Evolutionary conservation across 2,329 filamentous ascomycete species (phyloP).

Genomic region (Coniochaeta sp.): DNA sequence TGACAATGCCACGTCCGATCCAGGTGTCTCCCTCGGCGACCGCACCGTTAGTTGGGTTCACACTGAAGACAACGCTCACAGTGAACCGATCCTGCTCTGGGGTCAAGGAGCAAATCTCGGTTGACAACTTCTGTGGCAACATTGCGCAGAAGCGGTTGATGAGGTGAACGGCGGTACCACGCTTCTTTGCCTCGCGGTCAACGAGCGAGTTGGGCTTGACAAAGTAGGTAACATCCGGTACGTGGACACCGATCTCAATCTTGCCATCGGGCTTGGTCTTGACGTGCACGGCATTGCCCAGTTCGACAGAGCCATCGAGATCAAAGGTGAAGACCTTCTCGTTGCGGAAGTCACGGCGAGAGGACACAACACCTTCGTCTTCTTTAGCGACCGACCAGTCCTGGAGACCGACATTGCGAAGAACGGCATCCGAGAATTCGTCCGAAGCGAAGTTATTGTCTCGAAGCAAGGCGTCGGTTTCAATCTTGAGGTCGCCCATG

Average conservation of each 20-base stretch:
- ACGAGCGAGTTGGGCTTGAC: slow-evolving; percentile 94
- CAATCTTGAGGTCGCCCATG: slow-evolving; percentile 95
- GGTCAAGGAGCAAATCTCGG: slow-evolving; percentile 79
- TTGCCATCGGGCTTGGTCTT: slow-evolving; percentile 77
- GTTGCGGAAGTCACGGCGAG: slow-evolving; percentile 82
- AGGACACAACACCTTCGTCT: slow-evolving; percentile 63
- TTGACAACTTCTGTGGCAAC: slow-evolving; percentile 77
- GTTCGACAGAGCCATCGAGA: slow-evolving; percentile 76
- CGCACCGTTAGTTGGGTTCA: slow-evolving; percentile 71
- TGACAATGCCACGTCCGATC: slow-evolving; percentile 90
- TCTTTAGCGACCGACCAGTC: slow-evolving; percentile 87
- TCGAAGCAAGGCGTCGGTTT: slow-evolving; percentile 91
- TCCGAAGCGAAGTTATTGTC: slow-evolving; percentile 99
- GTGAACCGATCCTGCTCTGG: slow-evolving; percentile 87
- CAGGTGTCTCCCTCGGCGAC: slow-evolving; percentile 82
- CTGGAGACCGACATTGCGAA: slow-evolving; percentile 85
- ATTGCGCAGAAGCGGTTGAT: slow-evolving; percentile 84
- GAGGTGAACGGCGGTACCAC: slow-evolving; percentile 90
- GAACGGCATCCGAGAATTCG: slow-evolving; percentile 93
- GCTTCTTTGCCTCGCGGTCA: slow-evolving; percentile 95
- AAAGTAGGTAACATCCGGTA: slow-evolving; percentile 93
- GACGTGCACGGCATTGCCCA: slow-evolving; percentile 89
- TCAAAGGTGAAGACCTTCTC: slow-evolving; percentile 91
- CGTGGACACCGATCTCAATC: slow-evolving; percentile 90
- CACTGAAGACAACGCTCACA: slow-evolving; percentile 87